Percentiles rank a stretch among this genome's conserved stretches.
Conservation (phyloP, 106 monocot genomes). For the Acorus gramineus region DNA sequence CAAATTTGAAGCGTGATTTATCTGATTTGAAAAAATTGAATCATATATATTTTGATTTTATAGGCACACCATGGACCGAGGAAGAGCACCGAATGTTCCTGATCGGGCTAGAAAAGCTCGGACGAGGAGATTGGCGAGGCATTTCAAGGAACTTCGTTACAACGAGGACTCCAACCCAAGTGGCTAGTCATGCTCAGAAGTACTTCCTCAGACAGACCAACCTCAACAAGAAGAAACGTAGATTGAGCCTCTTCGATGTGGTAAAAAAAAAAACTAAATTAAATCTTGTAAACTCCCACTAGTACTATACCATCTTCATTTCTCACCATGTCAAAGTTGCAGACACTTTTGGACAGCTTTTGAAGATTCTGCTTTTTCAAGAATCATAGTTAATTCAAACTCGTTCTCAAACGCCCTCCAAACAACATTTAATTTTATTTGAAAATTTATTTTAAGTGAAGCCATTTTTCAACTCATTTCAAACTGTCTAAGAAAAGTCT, state of each 20-base stretch:
- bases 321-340: background rate
- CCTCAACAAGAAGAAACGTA: slow-evolving; percentile 22
- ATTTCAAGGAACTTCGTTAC: slow-evolving; percentile 30
- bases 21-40: background rate
- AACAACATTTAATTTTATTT: background rate
- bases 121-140: slow-evolving; percentile 38
- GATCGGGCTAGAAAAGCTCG: slow-evolving; percentile 25
- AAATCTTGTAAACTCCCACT: no score
- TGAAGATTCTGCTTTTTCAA: no score
- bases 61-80: slow-evolving; percentile 37
- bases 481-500: no score
- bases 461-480: background rate
- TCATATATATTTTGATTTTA: background rate
- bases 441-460: background rate
- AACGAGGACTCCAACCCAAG: slow-evolving; percentile 36
- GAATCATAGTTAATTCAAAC: no score
- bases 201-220: slow-evolving; percentile 31
- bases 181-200: slow-evolving; percentile 43
- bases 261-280: background rate
- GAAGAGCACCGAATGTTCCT: slow-evolving; percentile 31
- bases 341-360: no score
- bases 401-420: background rate
- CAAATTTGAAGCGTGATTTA: background rate
- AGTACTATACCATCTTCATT: no score
- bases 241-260: slow-evolving; percentile 30